A percentile compares a stretch with the other conserved stretches of the same genome.
Evolutionary conservation across 192 early-diverging fungal genomes (phyloP).

Genomic region (Spinellus fusiger): DNA sequence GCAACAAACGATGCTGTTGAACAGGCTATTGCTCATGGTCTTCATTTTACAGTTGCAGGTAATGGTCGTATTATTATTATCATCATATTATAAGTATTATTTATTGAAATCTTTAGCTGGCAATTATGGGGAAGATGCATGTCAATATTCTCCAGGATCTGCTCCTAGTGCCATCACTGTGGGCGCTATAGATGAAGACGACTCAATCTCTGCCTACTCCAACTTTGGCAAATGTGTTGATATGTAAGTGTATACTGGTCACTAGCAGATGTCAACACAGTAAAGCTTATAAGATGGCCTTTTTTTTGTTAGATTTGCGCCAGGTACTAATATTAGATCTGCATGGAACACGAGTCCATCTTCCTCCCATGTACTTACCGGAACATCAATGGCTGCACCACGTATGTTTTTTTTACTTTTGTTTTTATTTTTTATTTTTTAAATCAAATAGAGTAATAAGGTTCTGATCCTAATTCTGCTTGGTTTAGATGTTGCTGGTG

Average conservation of each 20-base stretch:
- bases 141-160: conserved; percentile 49
- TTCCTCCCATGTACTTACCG: conserved; percentile 55
- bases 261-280: not conserved
- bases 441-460: not conserved
- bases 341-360: conserved; percentile 54
- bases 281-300: not conserved
- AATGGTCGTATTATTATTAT: not conserved
- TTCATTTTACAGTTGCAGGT: conserved; percentile 48
- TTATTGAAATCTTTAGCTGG: conserved; percentile 33
- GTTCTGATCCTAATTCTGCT: not conserved
- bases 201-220: conserved; percentile 48
- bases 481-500: conserved; percentile 38
- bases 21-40: conserved; percentile 38
- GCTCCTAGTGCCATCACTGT: conserved; percentile 46
- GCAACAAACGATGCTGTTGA: conserved; percentile 45
- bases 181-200: conserved; percentile 57
- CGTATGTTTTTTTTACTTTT: conserved; percentile 37
- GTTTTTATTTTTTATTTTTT: not conserved
- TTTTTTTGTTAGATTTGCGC: conserved; percentile 31
- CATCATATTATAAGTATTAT: not conserved
- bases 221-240: conserved; percentile 54
- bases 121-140: conserved; percentile 54
- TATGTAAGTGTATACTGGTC: conserved; percentile 23
- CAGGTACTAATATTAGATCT: conserved; percentile 44
- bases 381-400: conserved; percentile 80